phyloP scores from a whole-genome alignment of 805 yeast genomes.

The Brettanomyces custersianus region DNA sequence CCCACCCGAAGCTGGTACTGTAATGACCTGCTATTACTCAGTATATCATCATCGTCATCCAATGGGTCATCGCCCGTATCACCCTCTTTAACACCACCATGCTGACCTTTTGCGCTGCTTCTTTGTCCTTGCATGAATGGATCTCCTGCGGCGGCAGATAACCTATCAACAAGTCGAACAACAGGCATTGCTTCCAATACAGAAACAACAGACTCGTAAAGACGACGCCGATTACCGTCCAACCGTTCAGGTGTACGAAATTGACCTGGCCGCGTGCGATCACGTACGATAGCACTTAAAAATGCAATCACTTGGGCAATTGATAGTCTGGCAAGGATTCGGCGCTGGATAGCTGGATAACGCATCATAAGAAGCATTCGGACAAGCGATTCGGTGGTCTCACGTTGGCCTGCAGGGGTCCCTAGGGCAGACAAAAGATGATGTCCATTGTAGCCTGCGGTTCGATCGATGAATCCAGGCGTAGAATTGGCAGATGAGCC shows the following conservation, averaged over 20 bases:
- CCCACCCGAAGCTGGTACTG: conserved; percentile 6
- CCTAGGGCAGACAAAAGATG: conserved; percentile 4
- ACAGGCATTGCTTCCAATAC: not conserved
- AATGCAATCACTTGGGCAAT: no score
- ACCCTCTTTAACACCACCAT: not conserved
- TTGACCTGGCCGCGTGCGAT: not conserved
- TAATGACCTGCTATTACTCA: not conserved
- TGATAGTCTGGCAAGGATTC: no score
- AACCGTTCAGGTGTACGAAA: not conserved
- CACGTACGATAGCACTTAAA: not conserved
- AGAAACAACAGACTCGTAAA: not conserved
- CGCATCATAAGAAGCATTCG: conserved; percentile 1
- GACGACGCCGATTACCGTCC: not conserved
- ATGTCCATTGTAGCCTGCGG: conserved; percentile 2
- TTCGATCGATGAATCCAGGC: conserved; percentile 1
- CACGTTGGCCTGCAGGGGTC: not conserved
- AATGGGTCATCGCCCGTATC: not conserved
- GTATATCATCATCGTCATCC: conserved; percentile 4
- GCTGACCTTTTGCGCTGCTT: no score
- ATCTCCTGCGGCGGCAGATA: not conserved
- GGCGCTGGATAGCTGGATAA: not conserved
- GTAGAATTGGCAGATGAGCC: no score
- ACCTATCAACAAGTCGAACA: conserved; percentile 4
- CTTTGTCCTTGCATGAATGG: no score
- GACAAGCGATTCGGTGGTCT: not conserved